Conservation (phyloP, 345 rosid genomes). For the Raphanus raphanistrum region DNA sequence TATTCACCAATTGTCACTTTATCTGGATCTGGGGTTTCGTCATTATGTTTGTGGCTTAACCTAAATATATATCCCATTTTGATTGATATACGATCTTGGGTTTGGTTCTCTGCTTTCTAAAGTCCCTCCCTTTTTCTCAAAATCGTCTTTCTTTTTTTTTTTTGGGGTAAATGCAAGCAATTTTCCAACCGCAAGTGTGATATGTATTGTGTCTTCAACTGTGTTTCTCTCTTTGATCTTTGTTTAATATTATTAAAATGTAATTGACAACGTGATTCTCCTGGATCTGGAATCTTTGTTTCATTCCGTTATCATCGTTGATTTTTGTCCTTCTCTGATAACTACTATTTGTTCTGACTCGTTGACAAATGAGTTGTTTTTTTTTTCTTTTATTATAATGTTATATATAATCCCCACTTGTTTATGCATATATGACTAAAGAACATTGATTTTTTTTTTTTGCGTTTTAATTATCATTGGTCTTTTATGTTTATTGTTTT, state of each 20-base stretch:
- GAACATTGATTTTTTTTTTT: background rate
- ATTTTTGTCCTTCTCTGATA: conserved; percentile 7
- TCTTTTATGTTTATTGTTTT: background rate
- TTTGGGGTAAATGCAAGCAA: no score
- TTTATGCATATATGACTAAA: background rate
- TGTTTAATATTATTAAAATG: background rate
- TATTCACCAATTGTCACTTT: conserved; percentile 13
- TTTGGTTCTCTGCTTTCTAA: background rate
- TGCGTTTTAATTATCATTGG: background rate
- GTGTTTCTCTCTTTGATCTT: background rate
- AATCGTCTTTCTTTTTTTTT: background rate
- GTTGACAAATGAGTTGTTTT: background rate
- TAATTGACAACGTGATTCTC: conserved; percentile 6
- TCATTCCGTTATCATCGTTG: conserved; percentile 7
- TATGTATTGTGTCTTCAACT: background rate
- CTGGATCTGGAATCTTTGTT: conserved; percentile 22
- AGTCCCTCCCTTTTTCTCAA: background rate
- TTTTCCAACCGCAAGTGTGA: background rate
- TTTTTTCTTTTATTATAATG: background rate
- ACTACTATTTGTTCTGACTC: background rate
- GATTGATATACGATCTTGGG: background rate
- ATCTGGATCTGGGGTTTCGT: background rate
- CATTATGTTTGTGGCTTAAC: background rate
- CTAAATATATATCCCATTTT: no score
- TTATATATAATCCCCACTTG: background rate